phyloP scores from a whole-genome alignment of 2,329 filamentous ascomycete genomes.

The Trichoderma pleuroti region DNA sequence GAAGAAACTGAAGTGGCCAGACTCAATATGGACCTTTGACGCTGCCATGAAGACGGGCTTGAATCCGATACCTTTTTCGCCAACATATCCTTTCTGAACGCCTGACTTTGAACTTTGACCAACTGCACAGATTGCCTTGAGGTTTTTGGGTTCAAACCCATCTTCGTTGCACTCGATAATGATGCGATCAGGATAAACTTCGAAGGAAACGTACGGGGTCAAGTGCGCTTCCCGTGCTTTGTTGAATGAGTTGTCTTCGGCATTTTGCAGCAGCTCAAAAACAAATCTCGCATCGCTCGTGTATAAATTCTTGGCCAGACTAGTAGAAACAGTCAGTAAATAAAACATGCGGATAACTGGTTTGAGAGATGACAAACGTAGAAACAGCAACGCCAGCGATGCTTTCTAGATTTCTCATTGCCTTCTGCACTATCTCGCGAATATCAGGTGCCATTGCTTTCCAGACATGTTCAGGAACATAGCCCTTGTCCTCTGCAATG shows the following conservation, averaged over 20 bases:
- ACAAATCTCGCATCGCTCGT: constrained; percentile 45
- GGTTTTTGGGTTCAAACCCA: constrained; percentile 41
- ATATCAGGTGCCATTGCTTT: neutral
- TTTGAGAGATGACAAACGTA: neutral
- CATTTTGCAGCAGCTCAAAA: constrained; percentile 53
- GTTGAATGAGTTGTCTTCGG: constrained; percentile 47
- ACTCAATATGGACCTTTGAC: constrained; percentile 43
- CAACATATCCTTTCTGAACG: constrained; percentile 41
- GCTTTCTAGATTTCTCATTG: neutral
- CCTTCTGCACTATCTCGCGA: neutral
- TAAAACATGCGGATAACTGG: too few species aligned
- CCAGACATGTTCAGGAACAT: neutral
- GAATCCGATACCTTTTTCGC: constrained; percentile 51
- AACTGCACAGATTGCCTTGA: constrained; percentile 45
- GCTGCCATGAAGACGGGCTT: constrained; percentile 50
- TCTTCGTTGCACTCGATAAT: constrained; percentile 50
- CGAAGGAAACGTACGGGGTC: constrained; percentile 35
- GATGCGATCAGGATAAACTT: constrained; percentile 36
- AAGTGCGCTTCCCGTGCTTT: constrained; percentile 21
- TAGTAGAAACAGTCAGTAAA: constrained; percentile 20
- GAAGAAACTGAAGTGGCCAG: constrained; percentile 42
- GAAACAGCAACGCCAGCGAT: neutral
- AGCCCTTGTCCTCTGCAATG: neutral
- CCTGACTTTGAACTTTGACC: constrained; percentile 44
- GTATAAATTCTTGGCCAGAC: constrained; percentile 43